Base-by-base conservation (phyloP, 805 yeast species). In the Kazachstania psychrophila region DNA sequence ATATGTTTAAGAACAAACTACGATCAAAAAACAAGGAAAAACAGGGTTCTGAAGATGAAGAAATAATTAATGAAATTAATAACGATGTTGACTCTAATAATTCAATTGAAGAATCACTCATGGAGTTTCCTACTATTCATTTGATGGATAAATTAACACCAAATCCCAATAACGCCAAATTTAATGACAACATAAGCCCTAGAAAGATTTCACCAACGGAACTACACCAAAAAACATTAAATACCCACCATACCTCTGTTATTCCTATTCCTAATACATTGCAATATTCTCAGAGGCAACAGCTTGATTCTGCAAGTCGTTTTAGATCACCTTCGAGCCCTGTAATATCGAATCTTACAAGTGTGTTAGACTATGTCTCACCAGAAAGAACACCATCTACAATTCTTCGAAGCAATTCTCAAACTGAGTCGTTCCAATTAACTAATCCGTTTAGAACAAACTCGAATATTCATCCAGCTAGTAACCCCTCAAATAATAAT, bases 371-470 rank as follows among this genome's bases (percentile, higher is more conserved):
- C 5, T 9, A 35, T 17, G n/a, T 28, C 25, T 28, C 38, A 2
- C 38, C 38, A 30, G 36, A 33, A 16, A 40, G 33, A 37, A 34
- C 29, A 16, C 40, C 17, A 26, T 40, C 35, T 16, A 30, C 32
- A n/a, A 30, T 34, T 16, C 19, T 24, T 8, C 28, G 32, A 18
- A 25, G 16, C 14, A 23, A 19, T 15, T 31, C 34, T 5, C 16
- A 23, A 26, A 4, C 11, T 11, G 37, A 28, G 4, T 13, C 34
- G 15, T 36, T 38, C 16, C 14, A 20, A 7, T 18, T 35, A 2
- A 33, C 34, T 13, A 42, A 42, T 15, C 45, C 45, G 15, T 42
- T 42, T 24, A 33, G 42, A 24, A 22, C n/a, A 11, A 17, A 29
- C n/a, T 18, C 18, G 13, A 13, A 13, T 13, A 16, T 15, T 18